Evolutionary conservation across 768 basidiomycete genomes (phyloP), one percentile per base, ranked within the genome.

Genomic region (Sporobolomyces roseus): DNA sequence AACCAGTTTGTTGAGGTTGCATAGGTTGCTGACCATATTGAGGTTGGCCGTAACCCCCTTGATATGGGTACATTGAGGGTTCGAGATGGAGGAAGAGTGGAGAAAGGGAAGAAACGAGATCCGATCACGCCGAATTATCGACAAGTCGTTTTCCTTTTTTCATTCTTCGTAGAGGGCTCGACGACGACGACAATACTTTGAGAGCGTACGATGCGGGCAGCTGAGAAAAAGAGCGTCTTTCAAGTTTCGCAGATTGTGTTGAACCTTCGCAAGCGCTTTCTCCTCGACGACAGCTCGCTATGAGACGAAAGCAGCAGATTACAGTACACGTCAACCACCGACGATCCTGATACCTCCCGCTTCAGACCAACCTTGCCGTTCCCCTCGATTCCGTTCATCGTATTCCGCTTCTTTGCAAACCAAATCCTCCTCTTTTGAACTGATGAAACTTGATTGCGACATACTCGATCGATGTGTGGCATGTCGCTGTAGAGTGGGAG

Each of bases 11-110:
- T 32, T 65, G 63, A 4, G 23, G n/a, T 45, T 65, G 63, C 27
- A 55, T 4, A 4, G 58, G 58, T 25, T 60, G 58, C n/a, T 60
- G 58, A 7, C 54, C 51, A 45, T 64, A 48, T 53, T 63, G 68
- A 27, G 53, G 71, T 48, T 65, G 64, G 12, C 64, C 67, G 27
- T 73, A 69, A 10, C 63, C 63, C 19, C 71, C 71, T n/a, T 56
- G 46, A 49, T 72, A 72, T 5, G 62, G 66, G 35, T 65, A 66
- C 70, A 71, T 71, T 25, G 29, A 17, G 29, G 23, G 27, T 23
- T 25, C 36, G 52, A 25, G 27, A 36, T 32, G 19, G 45, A 8
- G 29, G 25, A 36, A n/a, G 46, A 30, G 38, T 7, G 12, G 29
- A 29, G 29, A 41, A 43, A 55, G 41, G 13, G 35, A 36, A 46